Evolutionary conservation across 2,329 filamentous ascomycete species (phyloP), one percentile per base, ranked within the genome.

Genomic region (Exophiala calicioides): DNA sequence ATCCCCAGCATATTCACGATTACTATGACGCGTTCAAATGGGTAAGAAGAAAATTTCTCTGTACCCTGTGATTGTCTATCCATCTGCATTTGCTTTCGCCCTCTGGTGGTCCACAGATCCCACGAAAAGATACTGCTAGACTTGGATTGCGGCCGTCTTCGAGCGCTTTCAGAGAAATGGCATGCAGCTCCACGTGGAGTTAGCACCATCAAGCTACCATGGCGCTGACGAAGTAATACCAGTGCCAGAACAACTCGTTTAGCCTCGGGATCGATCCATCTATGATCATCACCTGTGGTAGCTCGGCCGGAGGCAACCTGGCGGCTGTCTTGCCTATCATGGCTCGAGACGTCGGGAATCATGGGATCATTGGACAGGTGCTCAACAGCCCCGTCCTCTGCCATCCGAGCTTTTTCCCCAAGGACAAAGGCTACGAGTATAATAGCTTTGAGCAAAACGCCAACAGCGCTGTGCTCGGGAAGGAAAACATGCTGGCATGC

Each of bases 1-100:
- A 51, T 44, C 56, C 61, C 13, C 15, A 21, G 19, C 16, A 10
- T 0, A 40, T 60, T 2, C 55, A 62, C 26, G 62, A 64, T 27
- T 31, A 50, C 23, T 58, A 56, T 19, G 58, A 60, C 2, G 56
- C 27, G 9, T 38, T 45, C 12, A 45, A 7, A 27, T 45, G 42
- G 42, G 42, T 37, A 32, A 37, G 32, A 10, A n/a, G n/a, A n/a
- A n/a, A n/a, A n/a, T n/a, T n/a, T n/a, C n/a, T n/a, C n/a, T n/a
- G n/a, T n/a, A n/a, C n/a, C n/a, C n/a, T n/a, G n/a, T n/a, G n/a
- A n/a, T n/a, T n/a, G n/a, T n/a, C n/a, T n/a, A n/a, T n/a, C n/a
- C n/a, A n/a, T n/a, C n/a, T n/a, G n/a, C n/a, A n/a, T n/a, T n/a
- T n/a, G n/a, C n/a, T n/a, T n/a, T n/a, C n/a, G n/a, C n/a, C n/a